Percentiles rank a stretch among this genome's conserved stretches.
Evolutionary conservation across 441 rosid genomes (phyloP).

Genomic region (Theobroma grandiflorum): DNA sequence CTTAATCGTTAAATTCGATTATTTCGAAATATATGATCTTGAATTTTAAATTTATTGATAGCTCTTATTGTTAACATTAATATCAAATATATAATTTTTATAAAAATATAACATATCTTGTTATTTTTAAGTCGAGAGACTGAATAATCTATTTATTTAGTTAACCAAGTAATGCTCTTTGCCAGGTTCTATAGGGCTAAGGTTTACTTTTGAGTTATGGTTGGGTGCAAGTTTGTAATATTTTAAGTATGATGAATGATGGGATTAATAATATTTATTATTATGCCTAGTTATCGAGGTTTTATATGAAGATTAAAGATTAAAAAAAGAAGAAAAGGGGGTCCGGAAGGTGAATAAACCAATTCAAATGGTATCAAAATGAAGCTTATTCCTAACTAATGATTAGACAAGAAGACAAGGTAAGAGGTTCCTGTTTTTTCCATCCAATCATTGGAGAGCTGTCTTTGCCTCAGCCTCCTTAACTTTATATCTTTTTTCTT

Average conservation of each 20-base stretch:
- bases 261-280: not conserved
- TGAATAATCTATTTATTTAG: too few relatives aligned
- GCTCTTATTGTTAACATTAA: too few relatives aligned
- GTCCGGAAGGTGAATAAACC: not conserved
- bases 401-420: constrained; percentile 53
- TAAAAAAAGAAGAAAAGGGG: not conserved
- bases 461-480: constrained; percentile 24
- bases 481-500: not conserved
- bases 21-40: too few relatives aligned
- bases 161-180: not conserved
- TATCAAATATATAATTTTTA: too few relatives aligned
- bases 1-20: too few relatives aligned
- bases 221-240: not conserved
- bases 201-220: not conserved
- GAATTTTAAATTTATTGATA: too few relatives aligned
- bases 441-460: constrained; percentile 44
- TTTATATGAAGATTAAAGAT: not conserved
- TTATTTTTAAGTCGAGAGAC: too few relatives aligned
- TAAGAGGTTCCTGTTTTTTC: constrained; percentile 28
- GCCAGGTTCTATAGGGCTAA: not conserved
- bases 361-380: constrained; percentile 46
- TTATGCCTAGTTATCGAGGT: not conserved
- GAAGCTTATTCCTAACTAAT: constrained; percentile 47
- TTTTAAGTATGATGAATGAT: not conserved
- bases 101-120: too few relatives aligned